phyloP scores from a whole-genome alignment of 768 basidiomycete species.

The Paxillus involutus region DNA sequence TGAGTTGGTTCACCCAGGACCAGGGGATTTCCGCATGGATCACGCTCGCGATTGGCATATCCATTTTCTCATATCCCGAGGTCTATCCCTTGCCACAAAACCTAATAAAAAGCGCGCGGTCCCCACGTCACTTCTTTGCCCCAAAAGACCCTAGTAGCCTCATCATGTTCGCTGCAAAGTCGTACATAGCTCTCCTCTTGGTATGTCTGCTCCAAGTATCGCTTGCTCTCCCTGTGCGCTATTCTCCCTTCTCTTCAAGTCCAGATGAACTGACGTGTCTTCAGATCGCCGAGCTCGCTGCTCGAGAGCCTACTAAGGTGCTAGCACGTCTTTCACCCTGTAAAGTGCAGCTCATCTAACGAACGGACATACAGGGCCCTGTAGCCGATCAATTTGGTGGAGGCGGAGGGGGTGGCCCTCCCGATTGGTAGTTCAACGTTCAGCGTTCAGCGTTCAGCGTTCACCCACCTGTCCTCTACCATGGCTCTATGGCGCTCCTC shows the following conservation, averaged over 20 bases:
- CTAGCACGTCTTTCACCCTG: neutral
- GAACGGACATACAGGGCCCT: constrained; percentile 13
- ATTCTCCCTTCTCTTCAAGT: neutral
- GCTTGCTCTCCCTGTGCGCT: constrained; percentile 22
- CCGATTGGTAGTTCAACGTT: constrained; percentile 28
- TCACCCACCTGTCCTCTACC: neutral
- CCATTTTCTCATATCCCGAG: constrained; percentile 21
- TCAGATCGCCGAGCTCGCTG: constrained; percentile 12
- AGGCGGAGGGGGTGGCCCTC: constrained; percentile 9
- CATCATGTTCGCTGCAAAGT: constrained; percentile 22
- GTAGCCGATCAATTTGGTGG: constrained; percentile 18
- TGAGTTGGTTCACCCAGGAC: constrained; percentile 23
- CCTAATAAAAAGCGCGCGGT: constrained; percentile 23
- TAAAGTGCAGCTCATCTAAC: constrained; percentile 1
- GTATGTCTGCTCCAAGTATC: constrained; percentile 21
- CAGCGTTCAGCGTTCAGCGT: too few relatives aligned
- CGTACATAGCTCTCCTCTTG: constrained; percentile 19
- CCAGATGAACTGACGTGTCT: constrained; percentile 3
- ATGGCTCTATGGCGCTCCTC: neutral
- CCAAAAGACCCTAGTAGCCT: neutral
- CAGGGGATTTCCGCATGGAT: constrained; percentile 17
- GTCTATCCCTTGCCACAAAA: neutral
- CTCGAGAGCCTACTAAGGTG: constrained; percentile 12
- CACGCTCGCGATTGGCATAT: constrained; percentile 10
- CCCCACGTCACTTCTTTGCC: neutral